Evolutionary conservation across 257 asterid species (phyloP).

Genomic region (Fraxinus americana): DNA sequence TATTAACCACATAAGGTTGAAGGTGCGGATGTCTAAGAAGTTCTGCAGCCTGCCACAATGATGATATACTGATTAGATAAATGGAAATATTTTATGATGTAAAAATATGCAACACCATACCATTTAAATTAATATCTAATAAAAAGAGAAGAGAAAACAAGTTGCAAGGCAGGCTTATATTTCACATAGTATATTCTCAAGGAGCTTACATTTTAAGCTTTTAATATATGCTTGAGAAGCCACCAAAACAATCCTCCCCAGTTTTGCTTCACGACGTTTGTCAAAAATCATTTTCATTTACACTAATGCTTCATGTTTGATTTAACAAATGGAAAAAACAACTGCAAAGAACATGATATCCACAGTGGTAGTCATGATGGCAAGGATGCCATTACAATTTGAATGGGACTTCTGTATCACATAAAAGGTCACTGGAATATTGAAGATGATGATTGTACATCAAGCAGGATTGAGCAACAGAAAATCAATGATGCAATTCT

Average conservation of each 20-base stretch:
- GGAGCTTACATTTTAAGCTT: not conserved
- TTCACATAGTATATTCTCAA: not conserved
- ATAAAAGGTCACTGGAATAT: not conserved
- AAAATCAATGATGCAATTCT: slow-evolving; percentile 11
- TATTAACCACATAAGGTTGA: slow-evolving; percentile 73
- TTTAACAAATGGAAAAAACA: not conserved
- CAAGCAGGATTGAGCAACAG: not conserved
- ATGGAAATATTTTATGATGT: slow-evolving; percentile 12
- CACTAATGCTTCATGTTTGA: not conserved
- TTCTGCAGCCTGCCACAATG: slow-evolving; percentile 74
- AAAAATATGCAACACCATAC: not conserved
- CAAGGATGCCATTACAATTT: not conserved
- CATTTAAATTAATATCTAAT: not conserved
- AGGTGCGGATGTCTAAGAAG: slow-evolving; percentile 84
- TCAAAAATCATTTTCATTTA: not conserved
- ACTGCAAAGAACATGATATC: not conserved
- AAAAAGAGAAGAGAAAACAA: not conserved
- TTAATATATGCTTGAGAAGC: not conserved
- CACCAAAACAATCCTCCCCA: slow-evolving; percentile 1
- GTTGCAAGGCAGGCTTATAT: not conserved
- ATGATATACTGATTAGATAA: slow-evolving; percentile 15
- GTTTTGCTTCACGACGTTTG: not conserved
- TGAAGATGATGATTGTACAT: not conserved
- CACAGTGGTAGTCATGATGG: not conserved
- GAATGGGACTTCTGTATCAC: not conserved